These are phyloP conservation scores for Trichoderma citrinoviride DNA, from an alignment of 2,329 filamentous ascomycete genomes.

Conservation along the genomic window DNA sequence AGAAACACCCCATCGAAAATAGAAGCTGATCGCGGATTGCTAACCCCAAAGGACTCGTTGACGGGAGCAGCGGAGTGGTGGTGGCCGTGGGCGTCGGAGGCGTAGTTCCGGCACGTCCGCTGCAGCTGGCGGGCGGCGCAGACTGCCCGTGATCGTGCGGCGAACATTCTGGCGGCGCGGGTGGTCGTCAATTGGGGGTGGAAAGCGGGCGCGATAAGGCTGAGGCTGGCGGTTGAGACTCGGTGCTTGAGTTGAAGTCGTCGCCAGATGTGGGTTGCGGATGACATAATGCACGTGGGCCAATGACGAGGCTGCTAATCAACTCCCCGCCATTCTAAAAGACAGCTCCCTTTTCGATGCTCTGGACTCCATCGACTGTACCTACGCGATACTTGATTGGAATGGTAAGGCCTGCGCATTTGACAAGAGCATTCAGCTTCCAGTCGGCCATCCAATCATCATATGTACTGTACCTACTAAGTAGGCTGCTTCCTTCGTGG, in stretches of 20 bases:
- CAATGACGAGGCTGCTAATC: constrained; percentile 4
- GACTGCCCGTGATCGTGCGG: constrained; percentile 47
- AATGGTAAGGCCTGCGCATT: not conserved
- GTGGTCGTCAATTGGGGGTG: constrained; percentile 35
- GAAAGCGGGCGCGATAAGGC: constrained; percentile 1
- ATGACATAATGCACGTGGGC: constrained; percentile 19
- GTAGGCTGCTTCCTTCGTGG: not conserved
- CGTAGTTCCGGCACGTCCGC: constrained; percentile 49
- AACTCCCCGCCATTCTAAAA: not conserved
- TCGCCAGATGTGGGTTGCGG: constrained; percentile 18
- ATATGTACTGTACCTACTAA: no score
- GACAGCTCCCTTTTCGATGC: not conserved
- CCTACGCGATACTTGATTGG: not conserved
- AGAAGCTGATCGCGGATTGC: constrained; percentile 29
- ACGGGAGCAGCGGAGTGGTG: constrained; percentile 47
- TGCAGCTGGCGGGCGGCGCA: constrained; percentile 38
- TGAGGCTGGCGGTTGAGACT: constrained; percentile 19
- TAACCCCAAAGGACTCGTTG: constrained; percentile 57
- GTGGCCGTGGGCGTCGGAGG: constrained; percentile 51
- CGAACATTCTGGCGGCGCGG: constrained; percentile 39
- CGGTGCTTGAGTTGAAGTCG: constrained; percentile 25
- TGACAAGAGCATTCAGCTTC: not conserved
- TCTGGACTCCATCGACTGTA: no score
- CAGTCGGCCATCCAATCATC: not conserved
- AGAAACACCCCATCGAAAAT: not conserved